Conservation (phyloP, 768 basidiomycete species). For the Leccinum uliginosum region DNA sequence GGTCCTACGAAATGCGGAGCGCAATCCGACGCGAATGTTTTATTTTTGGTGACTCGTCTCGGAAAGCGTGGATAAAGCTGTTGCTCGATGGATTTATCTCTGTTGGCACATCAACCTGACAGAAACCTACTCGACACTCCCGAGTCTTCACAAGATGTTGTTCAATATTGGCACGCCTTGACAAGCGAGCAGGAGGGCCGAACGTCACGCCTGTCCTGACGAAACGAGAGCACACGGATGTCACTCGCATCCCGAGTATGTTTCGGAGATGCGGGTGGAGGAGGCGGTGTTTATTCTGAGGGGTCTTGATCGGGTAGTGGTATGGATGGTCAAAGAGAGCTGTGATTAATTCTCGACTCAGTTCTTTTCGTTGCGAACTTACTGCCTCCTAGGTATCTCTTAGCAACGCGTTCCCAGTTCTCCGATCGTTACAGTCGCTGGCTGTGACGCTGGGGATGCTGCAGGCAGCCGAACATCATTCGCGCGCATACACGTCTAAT, state of each 20-base stretch:
- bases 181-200: conserved; percentile 66
- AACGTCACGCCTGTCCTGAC: conserved; percentile 69
- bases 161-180: conserved; percentile 58
- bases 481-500: no score
- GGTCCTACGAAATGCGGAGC: conserved; percentile 85
- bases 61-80: not conserved
- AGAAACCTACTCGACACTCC: conserved; percentile 74
- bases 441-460: no score
- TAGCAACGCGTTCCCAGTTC: no score
- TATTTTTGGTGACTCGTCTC: conserved; percentile 72
- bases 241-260: conserved; percentile 68
- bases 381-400: no score
- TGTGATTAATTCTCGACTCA: no score
- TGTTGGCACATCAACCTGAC: conserved; percentile 84
- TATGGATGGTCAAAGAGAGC: conserved; percentile 27
- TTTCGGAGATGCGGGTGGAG: conserved; percentile 85
- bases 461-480: no score
- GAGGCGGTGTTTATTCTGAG: conserved; percentile 85
- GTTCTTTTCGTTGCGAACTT: no score
- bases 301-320: conserved; percentile 59
- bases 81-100: not conserved
- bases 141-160: conserved; percentile 68
- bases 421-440: no score
- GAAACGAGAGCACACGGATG: conserved; percentile 79
- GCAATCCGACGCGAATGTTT: conserved; percentile 83